These are phyloP conservation scores for Amylostereum areolatum DNA, from an alignment of 1,284 basidiomycete species.

Conservation along the genomic window DNA sequence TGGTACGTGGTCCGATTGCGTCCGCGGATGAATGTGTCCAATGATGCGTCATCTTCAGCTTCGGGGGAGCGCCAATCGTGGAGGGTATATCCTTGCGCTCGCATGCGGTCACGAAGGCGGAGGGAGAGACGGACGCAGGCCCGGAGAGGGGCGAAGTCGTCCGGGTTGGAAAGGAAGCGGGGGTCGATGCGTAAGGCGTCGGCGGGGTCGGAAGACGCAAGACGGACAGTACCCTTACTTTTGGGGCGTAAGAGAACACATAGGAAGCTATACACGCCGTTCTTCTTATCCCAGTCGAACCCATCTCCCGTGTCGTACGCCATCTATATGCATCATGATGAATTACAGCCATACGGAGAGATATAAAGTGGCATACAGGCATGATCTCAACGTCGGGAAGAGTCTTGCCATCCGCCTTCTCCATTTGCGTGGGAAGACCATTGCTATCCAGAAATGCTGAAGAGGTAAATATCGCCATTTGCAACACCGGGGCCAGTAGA, in stretches of 20 bases:
- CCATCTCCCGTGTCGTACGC: neutral
- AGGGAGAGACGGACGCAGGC: slow-evolving; percentile 32
- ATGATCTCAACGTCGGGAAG: slow-evolving; percentile 25
- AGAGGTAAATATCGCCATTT: slow-evolving; percentile 16
- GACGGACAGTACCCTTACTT: slow-evolving; percentile 19
- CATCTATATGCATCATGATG: slow-evolving; percentile 6
- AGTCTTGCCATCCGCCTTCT: neutral
- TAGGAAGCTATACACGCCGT: slow-evolving; percentile 18
- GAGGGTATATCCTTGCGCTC: slow-evolving; percentile 16
- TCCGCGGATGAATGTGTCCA: slow-evolving; percentile 20
- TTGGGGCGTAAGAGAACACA: slow-evolving; percentile 17
- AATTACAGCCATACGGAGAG: neutral
- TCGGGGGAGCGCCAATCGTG: slow-evolving; percentile 18
- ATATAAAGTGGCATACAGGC: slow-evolving; percentile 8
- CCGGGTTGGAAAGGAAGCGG: slow-evolving; percentile 28
- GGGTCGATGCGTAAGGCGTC: slow-evolving; percentile 33
- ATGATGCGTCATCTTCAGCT: slow-evolving; percentile 15
- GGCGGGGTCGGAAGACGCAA: slow-evolving; percentile 29
- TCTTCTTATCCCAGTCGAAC: slow-evolving; percentile 1
- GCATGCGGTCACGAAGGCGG: slow-evolving; percentile 31
- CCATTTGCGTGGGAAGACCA: neutral
- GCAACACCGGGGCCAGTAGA: slow-evolving; percentile 18
- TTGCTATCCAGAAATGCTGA: slow-evolving; percentile 14
- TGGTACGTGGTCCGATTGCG: slow-evolving; percentile 17
- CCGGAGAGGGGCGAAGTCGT: slow-evolving; percentile 27